Evolutionary conservation across 2,329 filamentous ascomycete species (phyloP).

Genomic region (Xylariaceae sp.): DNA sequence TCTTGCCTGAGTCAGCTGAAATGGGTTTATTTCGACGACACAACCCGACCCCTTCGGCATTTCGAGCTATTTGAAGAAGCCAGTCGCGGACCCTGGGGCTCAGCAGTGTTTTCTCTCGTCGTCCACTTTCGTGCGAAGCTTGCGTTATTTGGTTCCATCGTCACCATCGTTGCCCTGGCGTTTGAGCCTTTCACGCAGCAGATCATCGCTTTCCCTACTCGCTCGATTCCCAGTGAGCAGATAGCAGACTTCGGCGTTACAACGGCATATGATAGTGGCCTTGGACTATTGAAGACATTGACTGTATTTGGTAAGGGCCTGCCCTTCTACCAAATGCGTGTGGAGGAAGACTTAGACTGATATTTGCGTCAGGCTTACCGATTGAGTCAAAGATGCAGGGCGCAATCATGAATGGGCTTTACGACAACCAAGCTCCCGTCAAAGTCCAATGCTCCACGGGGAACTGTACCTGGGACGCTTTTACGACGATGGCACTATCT

Average conservation of each 20-base stretch:
- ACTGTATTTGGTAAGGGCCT: conserved; percentile 2
- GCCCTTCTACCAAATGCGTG: not conserved
- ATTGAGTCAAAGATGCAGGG: conserved; percentile 4
- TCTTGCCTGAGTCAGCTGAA: conserved; percentile 4
- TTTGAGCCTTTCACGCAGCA: conserved; percentile 4
- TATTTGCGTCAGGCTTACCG: not conserved
- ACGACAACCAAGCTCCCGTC: conserved; percentile 3
- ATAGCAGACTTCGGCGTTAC: not conserved
- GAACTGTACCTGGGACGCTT: conserved; percentile 1
- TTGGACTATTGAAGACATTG: conserved; percentile 1
- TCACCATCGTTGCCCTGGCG: conserved; percentile 3
- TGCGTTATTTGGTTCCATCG: not conserved
- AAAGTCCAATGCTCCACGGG: conserved; percentile 1
- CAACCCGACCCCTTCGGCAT: not conserved
- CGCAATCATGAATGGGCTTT: conserved; percentile 4
- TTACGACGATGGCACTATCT: conserved; percentile 2
- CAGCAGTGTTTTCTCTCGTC: not conserved
- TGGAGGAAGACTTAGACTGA: not conserved
- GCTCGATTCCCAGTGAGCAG: not conserved
- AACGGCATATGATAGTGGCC: conserved; percentile 1
- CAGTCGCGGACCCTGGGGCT: conserved; percentile 4
- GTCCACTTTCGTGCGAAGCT: not conserved
- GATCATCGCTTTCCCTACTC: not conserved
- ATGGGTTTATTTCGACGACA: conserved; percentile 1
- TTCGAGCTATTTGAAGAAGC: conserved; percentile 4